Conservation (phyloP, 495 filamentous ascomycete species). For the Penicillium psychrofluorescens region DNA sequence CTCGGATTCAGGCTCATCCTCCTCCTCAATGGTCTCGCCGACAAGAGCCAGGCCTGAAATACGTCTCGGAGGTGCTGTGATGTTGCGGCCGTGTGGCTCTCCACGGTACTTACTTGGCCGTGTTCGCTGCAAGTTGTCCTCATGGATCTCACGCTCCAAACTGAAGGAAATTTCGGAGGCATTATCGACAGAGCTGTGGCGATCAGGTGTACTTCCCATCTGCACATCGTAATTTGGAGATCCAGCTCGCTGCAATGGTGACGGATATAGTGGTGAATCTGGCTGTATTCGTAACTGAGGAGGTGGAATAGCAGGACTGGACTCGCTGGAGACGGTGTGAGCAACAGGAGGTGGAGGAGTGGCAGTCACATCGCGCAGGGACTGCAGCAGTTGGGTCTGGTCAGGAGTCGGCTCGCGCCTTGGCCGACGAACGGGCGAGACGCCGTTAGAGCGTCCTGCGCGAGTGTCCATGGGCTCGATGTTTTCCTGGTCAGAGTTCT, state of each 20-base stretch:
- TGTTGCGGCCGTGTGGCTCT: slow-evolving; percentile 24
- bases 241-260: slow-evolving; percentile 18
- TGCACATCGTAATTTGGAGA: slow-evolving; percentile 5
- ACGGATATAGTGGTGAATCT: slow-evolving; percentile 27
- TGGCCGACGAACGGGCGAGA: slow-evolving; percentile 11
- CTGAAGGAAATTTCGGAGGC: slow-evolving; percentile 31
- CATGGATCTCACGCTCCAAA: slow-evolving; percentile 38
- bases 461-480: slow-evolving; percentile 1
- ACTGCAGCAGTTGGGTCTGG: slow-evolving; percentile 28
- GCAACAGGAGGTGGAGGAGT: slow-evolving; percentile 35
- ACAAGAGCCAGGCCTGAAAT: slow-evolving; percentile 29
- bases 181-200: slow-evolving; percentile 24
- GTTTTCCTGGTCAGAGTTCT: not conserved
- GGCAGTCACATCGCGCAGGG: slow-evolving; percentile 22
- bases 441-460: slow-evolving; percentile 3
- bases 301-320: slow-evolving; percentile 20
- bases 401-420: slow-evolving; percentile 38
- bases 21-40: slow-evolving; percentile 25
- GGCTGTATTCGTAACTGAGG: slow-evolving; percentile 16
- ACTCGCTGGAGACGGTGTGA: slow-evolving; percentile 26
- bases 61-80: slow-evolving; percentile 35
- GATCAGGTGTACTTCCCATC: slow-evolving; percentile 14
- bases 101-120: slow-evolving; percentile 18
- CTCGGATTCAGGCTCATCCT: slow-evolving; percentile 14
- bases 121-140: slow-evolving; percentile 32